A percentile compares a stretch with the other conserved stretches of the same genome.
phyloP scores from a whole-genome alignment of 306 rosid genomes.

The Benincasa hispida region DNA sequence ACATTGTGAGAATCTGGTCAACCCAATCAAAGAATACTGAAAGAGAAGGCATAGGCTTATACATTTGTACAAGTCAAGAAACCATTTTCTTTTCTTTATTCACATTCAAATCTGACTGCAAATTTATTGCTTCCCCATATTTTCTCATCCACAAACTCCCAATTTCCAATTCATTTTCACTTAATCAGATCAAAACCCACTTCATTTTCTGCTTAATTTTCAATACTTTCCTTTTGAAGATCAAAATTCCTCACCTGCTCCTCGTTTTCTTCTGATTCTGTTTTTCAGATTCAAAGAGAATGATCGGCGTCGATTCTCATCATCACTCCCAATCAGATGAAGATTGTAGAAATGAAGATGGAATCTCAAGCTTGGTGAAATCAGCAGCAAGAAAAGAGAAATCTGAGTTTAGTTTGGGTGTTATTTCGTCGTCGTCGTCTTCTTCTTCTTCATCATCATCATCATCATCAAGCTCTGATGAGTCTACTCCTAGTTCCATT shows the following conservation, averaged over 20 bases:
- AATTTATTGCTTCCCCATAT: background rate
- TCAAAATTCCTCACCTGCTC: background rate
- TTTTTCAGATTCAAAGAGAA: background rate
- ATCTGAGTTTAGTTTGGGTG: slow-evolving; percentile 8
- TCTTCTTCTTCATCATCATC: slow-evolving; percentile 14
- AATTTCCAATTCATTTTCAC: background rate
- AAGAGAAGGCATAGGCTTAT: background rate
- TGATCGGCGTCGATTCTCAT: background rate
- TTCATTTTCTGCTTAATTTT: background rate
- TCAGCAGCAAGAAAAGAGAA: slow-evolving; percentile 20
- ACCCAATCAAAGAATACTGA: background rate
- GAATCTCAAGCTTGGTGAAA: slow-evolving; percentile 15
- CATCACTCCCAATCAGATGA: background rate
- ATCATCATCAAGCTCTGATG: slow-evolving; percentile 16
- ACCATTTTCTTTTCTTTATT: background rate
- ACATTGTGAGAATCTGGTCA: background rate
- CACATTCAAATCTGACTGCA: background rate
- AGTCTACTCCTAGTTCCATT: slow-evolving; percentile 14
- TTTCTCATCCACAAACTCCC: background rate
- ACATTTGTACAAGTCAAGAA: background rate
- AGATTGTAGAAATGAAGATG: background rate
- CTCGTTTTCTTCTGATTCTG: background rate
- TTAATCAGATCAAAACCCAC: no score
- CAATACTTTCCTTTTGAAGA: background rate
- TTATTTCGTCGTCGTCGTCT: background rate